Evolutionary conservation across 169 alveolate genomes (phyloP).

Genomic region (Cryptosporidium muris): DNA sequence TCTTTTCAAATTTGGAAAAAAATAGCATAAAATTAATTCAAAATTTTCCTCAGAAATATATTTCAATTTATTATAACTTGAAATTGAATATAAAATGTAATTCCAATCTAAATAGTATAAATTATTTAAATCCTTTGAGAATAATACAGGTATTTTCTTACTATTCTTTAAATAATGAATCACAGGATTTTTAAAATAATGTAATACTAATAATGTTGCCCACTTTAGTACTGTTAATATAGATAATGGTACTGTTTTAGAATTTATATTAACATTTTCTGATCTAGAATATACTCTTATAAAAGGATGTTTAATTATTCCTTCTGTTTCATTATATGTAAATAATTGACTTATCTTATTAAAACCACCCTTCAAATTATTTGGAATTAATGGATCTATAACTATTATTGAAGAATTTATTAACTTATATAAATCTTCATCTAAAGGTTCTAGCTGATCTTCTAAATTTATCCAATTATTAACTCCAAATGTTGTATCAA

Average conservation of each 20-base stretch:
- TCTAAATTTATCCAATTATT: background rate
- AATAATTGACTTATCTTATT: background rate
- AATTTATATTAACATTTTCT: background rate
- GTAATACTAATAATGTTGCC: constrained; percentile 24
- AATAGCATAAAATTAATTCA: constrained; percentile 13
- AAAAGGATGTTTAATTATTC: background rate
- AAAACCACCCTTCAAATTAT: constrained; percentile 5
- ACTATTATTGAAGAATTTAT: constrained; percentile 5
- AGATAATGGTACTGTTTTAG: background rate
- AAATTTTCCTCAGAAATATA: background rate
- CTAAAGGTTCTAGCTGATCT: background rate
- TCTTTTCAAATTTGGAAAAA: constrained; percentile 29
- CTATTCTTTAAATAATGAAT: constrained; percentile 11
- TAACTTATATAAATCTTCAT: constrained; percentile 1
- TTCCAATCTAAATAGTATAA: background rate
- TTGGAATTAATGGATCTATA: constrained; percentile 43
- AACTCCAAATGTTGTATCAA: background rate
- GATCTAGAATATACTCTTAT: background rate
- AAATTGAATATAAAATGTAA: background rate
- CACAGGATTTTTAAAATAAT: constrained; percentile 2
- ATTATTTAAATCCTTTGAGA: background rate
- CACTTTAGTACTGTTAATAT: constrained; percentile 6
- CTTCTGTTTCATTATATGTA: background rate
- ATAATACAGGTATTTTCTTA: background rate
- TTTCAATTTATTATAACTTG: background rate